Evolutionary conservation across 306 rosid species (phyloP), one percentile per base, ranked within the genome.

Genomic region (Quercus wislizeni): DNA sequence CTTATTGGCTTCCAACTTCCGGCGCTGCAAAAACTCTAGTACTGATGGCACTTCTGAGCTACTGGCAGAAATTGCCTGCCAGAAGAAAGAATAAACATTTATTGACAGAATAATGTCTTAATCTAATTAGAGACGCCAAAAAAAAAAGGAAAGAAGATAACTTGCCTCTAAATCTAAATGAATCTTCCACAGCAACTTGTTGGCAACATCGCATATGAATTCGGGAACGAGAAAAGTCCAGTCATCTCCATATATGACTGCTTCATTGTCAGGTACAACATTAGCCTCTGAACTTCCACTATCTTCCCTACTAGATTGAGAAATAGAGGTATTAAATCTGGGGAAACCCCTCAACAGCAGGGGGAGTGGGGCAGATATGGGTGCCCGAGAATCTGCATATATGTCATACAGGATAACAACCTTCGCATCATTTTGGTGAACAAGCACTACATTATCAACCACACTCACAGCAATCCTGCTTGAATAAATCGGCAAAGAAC

Each of bases 321-420:
- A 76, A 77, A 82, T 77, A 85, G 82, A 79, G 69, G 85, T 67
- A 84, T 84, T 79, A 55, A 92, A 81, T 84, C 94, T 85, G 59
- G 94, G 90, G 69, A 89, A 85, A 78, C 97, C 97, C 87, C 98
- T 91, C 80, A 93, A 80, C 74, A 93, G 80, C 75, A 95, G 79
- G 79, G 99, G 98, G 80, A 95, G 98, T 49, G 99, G 99, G 25
- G 98, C 99, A 25, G 99, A 95, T 86, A 95, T 89, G 68, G 99
- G 96, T 64, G 98, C 98, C 54, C 90, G 89, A 54, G 96, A 91
- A 83, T 95, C 99, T 77, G 89, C 83, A 87, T 83, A 93, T 76
- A 95, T 87, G 73, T 95, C 99, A 78, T 95, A 95, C 67, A 95
- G 93, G 74, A 95, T 90, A 79, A 93, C 93, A 82, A 95, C 99